phyloP scores from a whole-genome alignment of 768 basidiomycete genomes.

The Megacollybia marginata region DNA sequence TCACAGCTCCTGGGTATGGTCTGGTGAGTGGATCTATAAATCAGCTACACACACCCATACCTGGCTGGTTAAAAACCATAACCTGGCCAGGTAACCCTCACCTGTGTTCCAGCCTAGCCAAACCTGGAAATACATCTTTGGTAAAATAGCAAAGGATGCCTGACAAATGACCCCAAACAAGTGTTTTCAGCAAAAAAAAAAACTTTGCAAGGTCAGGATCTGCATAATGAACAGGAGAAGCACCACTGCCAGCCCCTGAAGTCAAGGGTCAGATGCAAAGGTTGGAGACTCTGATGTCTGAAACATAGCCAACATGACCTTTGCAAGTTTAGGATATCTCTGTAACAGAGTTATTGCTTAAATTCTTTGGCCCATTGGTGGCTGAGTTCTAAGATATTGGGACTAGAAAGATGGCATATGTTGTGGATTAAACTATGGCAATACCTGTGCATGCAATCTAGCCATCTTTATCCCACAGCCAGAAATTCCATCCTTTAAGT shows the following conservation, averaged over 20 bases:
- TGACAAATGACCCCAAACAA: not conserved
- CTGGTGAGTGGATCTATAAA: too few relatives aligned
- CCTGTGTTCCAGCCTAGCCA: not conserved
- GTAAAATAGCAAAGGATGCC: not conserved
- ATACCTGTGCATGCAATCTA: constrained; percentile 25
- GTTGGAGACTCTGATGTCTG: constrained; percentile 23
- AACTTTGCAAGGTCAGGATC: not conserved
- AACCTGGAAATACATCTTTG: not conserved
- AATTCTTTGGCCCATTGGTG: constrained; percentile 17
- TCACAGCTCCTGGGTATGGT: too few relatives aligned
- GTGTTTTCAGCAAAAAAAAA: not conserved
- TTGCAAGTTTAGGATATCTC: constrained; percentile 19
- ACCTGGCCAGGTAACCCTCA: too few relatives aligned
- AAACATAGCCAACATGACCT: constrained; percentile 19
- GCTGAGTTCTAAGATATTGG: constrained; percentile 7
- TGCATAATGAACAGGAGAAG: not conserved
- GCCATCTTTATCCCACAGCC: too few relatives aligned
- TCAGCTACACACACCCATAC: too few relatives aligned
- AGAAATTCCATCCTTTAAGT: too few relatives aligned
- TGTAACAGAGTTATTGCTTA: constrained; percentile 15
- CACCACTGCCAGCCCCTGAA: not conserved
- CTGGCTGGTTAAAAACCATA: too few relatives aligned
- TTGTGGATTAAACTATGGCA: constrained; percentile 20
- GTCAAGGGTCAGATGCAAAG: constrained; percentile 30
- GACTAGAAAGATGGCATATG: constrained; percentile 8